These are phyloP conservation scores for Fomitiporia mediterranea DNA, from an alignment of 1,284 basidiomycete genomes.

Conservation along the genomic window DNA sequence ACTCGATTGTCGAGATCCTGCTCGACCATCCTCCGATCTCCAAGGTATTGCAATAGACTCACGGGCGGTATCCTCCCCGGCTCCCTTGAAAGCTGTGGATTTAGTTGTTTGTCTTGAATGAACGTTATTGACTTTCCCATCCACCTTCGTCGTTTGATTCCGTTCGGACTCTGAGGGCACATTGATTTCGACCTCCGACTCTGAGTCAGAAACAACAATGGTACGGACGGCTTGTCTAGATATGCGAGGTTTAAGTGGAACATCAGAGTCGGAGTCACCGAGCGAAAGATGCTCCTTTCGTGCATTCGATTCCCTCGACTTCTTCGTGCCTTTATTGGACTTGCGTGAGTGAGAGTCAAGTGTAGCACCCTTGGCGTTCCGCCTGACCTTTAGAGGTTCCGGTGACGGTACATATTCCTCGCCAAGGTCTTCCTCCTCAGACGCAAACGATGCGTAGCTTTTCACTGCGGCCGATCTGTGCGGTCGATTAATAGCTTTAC, in stretches of 20 bases:
- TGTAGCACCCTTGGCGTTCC: background rate
- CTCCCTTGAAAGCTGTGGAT: too few relatives aligned
- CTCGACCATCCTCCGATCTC: too few relatives aligned
- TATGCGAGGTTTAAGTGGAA: background rate
- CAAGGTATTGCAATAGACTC: too few relatives aligned
- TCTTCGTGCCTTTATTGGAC: background rate
- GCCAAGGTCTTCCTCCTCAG: slow-evolving; percentile 14
- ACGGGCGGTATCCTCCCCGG: too few relatives aligned
- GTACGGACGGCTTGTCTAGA: slow-evolving; percentile 11
- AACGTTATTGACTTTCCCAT: too few relatives aligned
- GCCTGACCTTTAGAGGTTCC: background rate
- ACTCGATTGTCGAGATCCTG: too few relatives aligned
- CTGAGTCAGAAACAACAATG: slow-evolving; percentile 7
- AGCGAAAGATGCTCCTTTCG: background rate
- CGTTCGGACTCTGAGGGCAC: background rate
- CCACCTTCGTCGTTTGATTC: too few relatives aligned
- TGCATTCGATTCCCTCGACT: background rate
- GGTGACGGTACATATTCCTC: slow-evolving; percentile 8
- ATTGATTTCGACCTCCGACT: background rate
- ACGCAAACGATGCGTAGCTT: background rate
- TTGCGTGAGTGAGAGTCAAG: background rate
- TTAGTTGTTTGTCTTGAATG: too few relatives aligned
- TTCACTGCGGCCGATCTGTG: background rate
- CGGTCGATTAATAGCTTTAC: background rate
- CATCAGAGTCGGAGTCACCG: background rate